These are phyloP conservation scores for Aspergillus coremiiformis DNA, from an alignment of 495 filamentous ascomycete genomes.

Conservation along the genomic window DNA sequence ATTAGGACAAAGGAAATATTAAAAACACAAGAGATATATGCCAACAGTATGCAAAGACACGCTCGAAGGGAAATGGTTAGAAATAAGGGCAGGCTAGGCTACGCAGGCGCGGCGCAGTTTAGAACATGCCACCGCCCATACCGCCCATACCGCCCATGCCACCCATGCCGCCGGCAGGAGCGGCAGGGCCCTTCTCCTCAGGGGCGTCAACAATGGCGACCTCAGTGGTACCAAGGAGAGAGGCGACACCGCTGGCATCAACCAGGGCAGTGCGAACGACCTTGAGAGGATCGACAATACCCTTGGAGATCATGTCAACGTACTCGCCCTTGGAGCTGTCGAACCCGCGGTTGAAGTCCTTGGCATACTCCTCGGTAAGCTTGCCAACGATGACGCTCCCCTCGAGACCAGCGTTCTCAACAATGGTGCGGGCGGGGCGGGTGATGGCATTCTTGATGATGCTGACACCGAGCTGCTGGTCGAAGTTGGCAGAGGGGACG, in stretches of 20 bases:
- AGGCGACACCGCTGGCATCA: slow-evolving; percentile 94
- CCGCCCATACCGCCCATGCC: slow-evolving; percentile 70
- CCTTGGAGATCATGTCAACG: slow-evolving; percentile 93
- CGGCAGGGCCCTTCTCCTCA: slow-evolving; percentile 72
- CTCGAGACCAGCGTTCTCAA: slow-evolving; percentile 96
- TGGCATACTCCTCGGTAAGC: slow-evolving; percentile 86
- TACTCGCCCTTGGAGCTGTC: slow-evolving; percentile 95
- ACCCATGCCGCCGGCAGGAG: slow-evolving; percentile 49
- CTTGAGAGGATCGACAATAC: slow-evolving; percentile 99
- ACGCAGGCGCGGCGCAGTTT: slow-evolving; percentile 21
- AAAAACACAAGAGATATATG: slow-evolving; percentile 25
- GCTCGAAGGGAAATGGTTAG: slow-evolving; percentile 24
- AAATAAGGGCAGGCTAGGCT: slow-evolving; percentile 10
- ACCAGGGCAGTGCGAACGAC: slow-evolving; percentile 92
- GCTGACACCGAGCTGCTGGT: slow-evolving; percentile 95
- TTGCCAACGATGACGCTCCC: slow-evolving; percentile 96
- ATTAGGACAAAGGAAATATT: slow-evolving; percentile 20
- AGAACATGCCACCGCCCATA: slow-evolving; percentile 46
- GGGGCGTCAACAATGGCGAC: slow-evolving; percentile 93
- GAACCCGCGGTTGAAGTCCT: slow-evolving; percentile 96
- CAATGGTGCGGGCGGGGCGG: slow-evolving; percentile 84
- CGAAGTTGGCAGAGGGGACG: slow-evolving; percentile 88
- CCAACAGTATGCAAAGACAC: slow-evolving; percentile 41
- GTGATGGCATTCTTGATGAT: slow-evolving; percentile 98
- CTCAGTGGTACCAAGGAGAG: slow-evolving; percentile 94